A percentile compares a stretch with the other conserved stretches of the same genome.
Evolutionary conservation across 331 rosid genomes (phyloP).

Genomic region (Malus hybrid): DNA sequence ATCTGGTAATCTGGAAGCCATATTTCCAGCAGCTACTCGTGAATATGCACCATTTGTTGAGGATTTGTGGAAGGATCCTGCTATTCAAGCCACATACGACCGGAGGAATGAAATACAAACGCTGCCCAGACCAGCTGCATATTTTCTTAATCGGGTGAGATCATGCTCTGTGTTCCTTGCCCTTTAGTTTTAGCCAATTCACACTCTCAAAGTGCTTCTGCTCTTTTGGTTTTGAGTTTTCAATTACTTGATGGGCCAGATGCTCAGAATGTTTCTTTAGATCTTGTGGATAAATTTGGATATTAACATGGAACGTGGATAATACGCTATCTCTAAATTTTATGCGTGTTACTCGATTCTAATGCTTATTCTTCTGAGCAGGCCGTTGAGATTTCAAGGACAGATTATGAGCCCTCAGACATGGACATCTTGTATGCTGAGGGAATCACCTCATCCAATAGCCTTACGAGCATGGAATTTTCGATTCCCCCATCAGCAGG

Average conservation of each 20-base stretch:
- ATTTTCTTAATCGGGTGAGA: constrained; percentile 75
- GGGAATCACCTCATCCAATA: constrained; percentile 60
- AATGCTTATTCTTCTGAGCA: constrained; percentile 24
- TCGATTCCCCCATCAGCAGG: constrained; percentile 37
- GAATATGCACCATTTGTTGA: constrained; percentile 60
- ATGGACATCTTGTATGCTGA: constrained; percentile 82
- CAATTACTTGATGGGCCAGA: too few species aligned
- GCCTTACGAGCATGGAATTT: constrained; percentile 59
- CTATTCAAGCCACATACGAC: constrained; percentile 80
- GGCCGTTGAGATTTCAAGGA: constrained; percentile 77
- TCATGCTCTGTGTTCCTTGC: background rate
- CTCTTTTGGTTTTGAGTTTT: background rate
- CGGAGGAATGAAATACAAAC: constrained; percentile 66
- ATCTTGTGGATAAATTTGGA: background rate
- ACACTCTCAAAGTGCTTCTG: background rate
- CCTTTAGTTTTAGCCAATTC: constrained; percentile 4
- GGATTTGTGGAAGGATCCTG: constrained; percentile 75
- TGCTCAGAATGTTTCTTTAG: background rate
- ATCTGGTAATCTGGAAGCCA: constrained; percentile 57
- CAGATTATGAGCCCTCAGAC: constrained; percentile 66
- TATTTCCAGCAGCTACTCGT: constrained; percentile 59
- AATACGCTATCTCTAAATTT: background rate
- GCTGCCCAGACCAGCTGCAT: constrained; percentile 74
- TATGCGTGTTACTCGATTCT: constrained; percentile 2
- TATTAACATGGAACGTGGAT: constrained; percentile 9